Conservation (phyloP, 257 asterid species). For the Solanum dulcamara region DNA sequence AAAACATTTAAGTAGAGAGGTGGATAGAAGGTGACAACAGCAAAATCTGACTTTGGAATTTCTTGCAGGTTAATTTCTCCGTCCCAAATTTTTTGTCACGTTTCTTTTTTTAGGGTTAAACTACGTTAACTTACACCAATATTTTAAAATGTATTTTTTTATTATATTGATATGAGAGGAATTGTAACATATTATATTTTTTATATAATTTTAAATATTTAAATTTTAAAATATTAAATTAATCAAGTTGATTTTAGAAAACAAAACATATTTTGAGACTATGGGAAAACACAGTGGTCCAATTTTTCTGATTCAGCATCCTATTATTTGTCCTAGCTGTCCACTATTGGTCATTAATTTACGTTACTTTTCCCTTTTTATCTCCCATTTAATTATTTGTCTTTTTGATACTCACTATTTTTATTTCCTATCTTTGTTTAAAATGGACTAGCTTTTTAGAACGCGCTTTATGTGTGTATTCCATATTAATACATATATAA, state of each 20-base stretch:
- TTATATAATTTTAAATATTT: not conserved
- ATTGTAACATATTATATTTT: not conserved
- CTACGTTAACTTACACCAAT: not conserved
- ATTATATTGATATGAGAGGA: not conserved
- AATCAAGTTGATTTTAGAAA: not conserved
- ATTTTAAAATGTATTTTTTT: not conserved
- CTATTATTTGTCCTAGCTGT: not conserved
- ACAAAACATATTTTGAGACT: not conserved
- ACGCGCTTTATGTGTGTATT: not conserved
- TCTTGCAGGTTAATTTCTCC: not conserved
- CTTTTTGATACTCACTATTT: not conserved
- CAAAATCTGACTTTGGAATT: not conserved
- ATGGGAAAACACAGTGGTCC: not conserved
- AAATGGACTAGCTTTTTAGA: not conserved
- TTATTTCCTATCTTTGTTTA: not conserved
- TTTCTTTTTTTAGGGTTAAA: not conserved
- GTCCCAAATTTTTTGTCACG: accelerated
- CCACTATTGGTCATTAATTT: not conserved
- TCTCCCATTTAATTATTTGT: not conserved
- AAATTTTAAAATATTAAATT: not conserved
- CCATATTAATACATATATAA: not conserved
- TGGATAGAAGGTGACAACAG: not conserved
- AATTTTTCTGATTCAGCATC: not conserved
- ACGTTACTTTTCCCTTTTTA: not conserved
- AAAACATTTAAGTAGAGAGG: not conserved